Conservation (phyloP, 257 asterid species). For the Mentha longifolia region DNA sequence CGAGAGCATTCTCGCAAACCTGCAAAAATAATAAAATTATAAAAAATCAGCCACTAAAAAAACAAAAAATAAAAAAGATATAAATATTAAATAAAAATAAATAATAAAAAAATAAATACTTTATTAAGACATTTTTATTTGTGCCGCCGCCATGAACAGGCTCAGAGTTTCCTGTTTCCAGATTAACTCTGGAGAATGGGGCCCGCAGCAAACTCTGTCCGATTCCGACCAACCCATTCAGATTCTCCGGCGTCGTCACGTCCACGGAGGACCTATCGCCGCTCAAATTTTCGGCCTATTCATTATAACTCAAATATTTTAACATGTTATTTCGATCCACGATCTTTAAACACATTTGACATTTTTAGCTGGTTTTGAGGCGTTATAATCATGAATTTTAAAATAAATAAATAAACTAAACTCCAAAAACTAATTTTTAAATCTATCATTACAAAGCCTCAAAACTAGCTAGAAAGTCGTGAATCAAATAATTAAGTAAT, state of each 20-base stretch:
- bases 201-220: conserved; percentile 48
- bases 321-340: no score
- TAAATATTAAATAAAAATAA: not conserved
- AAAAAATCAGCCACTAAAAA: not conserved
- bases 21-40: conserved; percentile 18
- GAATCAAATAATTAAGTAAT: no score
- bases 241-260: conserved; percentile 47
- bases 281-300: conserved; percentile 47
- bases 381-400: no score
- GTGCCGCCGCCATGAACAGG: conserved; percentile 56
- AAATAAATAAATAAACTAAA: no score
- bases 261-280: conserved; percentile 52
- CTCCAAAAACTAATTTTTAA: no score
- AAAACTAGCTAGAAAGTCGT: no score
- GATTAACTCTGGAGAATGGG: conserved; percentile 42
- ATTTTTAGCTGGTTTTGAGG: no score
- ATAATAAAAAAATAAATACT: conserved; percentile 15
- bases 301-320: not conserved
- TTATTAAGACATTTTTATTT: conserved; percentile 52
- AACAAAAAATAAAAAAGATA: not conserved
- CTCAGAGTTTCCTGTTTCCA: conserved; percentile 48
- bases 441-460: no score
- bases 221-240: conserved; percentile 41
- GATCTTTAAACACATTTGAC: no score
- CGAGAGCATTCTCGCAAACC: conserved; percentile 60